Evolutionary conservation across 768 basidiomycete genomes (phyloP), one percentile per base, ranked within the genome.

Genomic region (Tremella fuciformis): DNA sequence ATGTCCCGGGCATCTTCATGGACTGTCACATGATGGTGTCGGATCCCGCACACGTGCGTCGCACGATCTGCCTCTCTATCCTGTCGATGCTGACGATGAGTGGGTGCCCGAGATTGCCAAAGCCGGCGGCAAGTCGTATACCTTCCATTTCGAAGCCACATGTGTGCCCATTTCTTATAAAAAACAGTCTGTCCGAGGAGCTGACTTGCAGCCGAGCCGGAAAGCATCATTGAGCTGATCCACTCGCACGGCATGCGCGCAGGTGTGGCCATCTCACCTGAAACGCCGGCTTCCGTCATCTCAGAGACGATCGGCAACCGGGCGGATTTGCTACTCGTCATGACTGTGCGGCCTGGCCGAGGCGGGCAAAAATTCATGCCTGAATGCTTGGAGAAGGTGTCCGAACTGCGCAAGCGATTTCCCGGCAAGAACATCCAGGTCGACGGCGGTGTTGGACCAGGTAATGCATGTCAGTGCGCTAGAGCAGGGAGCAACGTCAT

Each of bases 11-110:
- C 53, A 96, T 97, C 67, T 98, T 92, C 81, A 98, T 99, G 94
- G 96, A 99, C 78, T 97, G 93, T 78, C 96, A 99, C 79, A 98
- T 98, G 96, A 99, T 99, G 96, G 96, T 99, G 18, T 77, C 91
- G 0, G 81, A 97, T 50, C 96, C 96, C 9, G 89, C 88, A 72
- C 86, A 87, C 82, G 93, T 90, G 65, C 50, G 70, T 66, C 1
- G 22, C 29, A 34, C 29, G 29, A 34, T 6, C 29, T n/a, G n/a
- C n/a, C n/a, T n/a, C n/a, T n/a, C n/a, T n/a, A n/a, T n/a, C n/a
- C n/a, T n/a, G n/a, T n/a, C n/a, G 11, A 18, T 3, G 34, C 51
- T 65, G 19, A 55, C 42, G 1, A 9, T 21, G 66, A 98, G 91
- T 98, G 96, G 96, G 90, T 99, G 24, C 80, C 91, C 67, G 92